Base-by-base conservation (phyloP, 768 basidiomycete genomes). In the Phaeotremella skinneri region DNA sequence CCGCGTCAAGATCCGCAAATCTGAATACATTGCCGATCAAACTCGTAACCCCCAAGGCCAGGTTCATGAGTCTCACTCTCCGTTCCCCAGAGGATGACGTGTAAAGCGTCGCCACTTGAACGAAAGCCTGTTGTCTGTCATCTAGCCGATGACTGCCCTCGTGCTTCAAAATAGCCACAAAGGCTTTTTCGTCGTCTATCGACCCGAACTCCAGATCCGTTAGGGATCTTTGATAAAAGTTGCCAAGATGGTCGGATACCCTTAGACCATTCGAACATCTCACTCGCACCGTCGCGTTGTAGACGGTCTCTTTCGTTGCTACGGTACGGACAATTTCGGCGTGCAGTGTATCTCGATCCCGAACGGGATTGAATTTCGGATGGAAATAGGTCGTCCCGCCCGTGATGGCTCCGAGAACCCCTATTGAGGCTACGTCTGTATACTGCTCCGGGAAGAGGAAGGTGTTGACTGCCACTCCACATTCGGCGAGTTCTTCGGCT, bases 311-410 rank as follows among this genome's bases (percentile, higher is more conserved):
- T 25, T 91, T 81, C 2, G 80, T 79, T 29, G 90, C 69, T 5
- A 93, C 71, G 0, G 62, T 49, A 20, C 89, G 82, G 55, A 81
- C 81, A 21, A 98, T 70, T 67, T 97, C 89, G n/a, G 86, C 87
- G n/a, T 82, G 78, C 13, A 99, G 68, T 4, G 84, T 79, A 6
- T 79, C 68, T 6, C 81, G 81, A 72, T 96, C 91, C 49, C 87
- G 82, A 5, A 77, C 74, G 2, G 84, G 81, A 52, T 87, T 82
- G 74, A 91, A 99, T n/a, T 89, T 83, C 7, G 94, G 96, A 69
- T 93, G 88, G 79, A 87, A 94, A 78, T 88, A 93, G 0, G 94
- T 68, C 57, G 92, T 90, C 20, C 96, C 96, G 14, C 96, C 96
- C 5, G 90, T 91, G 11, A 85, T 73, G 0, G 85, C 85, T 0